Percentiles rank a stretch among this genome's conserved stretches.
Evolutionary conservation across 1,284 basidiomycete species (phyloP).

Genomic region (Cutaneotrichosporon cavernicola): DNA sequence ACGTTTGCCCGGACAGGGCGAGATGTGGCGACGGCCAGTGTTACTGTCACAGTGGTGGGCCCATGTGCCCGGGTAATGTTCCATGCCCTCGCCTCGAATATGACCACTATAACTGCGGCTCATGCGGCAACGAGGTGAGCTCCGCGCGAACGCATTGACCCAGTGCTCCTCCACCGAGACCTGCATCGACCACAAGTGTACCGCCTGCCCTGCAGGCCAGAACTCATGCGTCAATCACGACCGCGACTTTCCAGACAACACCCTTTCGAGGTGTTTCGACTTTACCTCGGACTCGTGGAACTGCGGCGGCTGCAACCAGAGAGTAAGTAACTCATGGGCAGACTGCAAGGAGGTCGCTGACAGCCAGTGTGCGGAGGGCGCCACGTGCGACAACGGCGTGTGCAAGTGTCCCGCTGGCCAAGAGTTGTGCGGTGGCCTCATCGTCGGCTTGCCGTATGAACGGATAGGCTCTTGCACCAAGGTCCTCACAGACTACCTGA

Average conservation of each 20-base stretch:
- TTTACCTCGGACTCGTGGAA: neutral
- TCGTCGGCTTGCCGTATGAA: neutral
- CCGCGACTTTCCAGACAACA: neutral
- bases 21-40: too few relatives aligned
- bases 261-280: too few relatives aligned
- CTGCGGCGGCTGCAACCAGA: neutral
- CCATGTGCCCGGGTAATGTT: too few relatives aligned
- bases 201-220: neutral
- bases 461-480: too few relatives aligned
- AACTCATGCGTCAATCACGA: neutral
- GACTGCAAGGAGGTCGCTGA: neutral
- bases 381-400: neutral
- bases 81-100: neutral
- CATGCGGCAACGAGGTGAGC: neutral
- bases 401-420: neutral
- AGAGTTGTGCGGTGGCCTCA: neutral
- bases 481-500: too few relatives aligned
- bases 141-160: too few relatives aligned
- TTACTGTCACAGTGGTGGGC: too few relatives aligned
- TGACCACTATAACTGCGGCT: neutral
- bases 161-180: neutral
- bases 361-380: neutral
- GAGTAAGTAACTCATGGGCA: neutral
- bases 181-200: neutral
- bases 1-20: too few relatives aligned